phyloP scores from a whole-genome alignment of 495 filamentous ascomycete species.

The Alectoria sarmentosa region DNA sequence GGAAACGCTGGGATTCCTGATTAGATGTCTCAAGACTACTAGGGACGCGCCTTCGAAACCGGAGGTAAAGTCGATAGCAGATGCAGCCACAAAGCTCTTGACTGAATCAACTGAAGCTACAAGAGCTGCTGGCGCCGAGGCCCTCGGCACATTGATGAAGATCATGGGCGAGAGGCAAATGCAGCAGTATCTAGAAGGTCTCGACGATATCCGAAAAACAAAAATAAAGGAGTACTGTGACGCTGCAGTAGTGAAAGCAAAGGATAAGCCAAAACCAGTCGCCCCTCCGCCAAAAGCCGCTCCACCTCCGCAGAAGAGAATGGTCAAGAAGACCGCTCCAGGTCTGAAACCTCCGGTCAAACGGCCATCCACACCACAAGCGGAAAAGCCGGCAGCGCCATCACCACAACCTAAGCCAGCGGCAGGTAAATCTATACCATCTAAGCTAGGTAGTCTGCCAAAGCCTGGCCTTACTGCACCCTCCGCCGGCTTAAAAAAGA shows the following conservation, averaged over 20 bases:
- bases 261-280: constrained; percentile 87
- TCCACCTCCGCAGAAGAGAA: constrained; percentile 31
- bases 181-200: constrained; percentile 86
- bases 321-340: constrained; percentile 46
- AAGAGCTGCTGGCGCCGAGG: constrained; percentile 81
- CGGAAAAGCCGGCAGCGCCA: constrained; percentile 40
- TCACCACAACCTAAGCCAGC: constrained; percentile 52
- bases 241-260: constrained; percentile 88
- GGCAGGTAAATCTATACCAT: constrained; percentile 46
- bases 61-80: constrained; percentile 79
- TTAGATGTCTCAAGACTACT: constrained; percentile 79
- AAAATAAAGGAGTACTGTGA: constrained; percentile 97
- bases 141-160: constrained; percentile 94
- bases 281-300: constrained; percentile 55
- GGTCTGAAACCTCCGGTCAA: constrained; percentile 50
- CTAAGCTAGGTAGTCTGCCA: constrained; percentile 56
- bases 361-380: constrained; percentile 48
- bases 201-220: constrained; percentile 92
- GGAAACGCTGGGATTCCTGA: constrained; percentile 83
- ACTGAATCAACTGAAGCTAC: constrained; percentile 80
- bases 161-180: constrained; percentile 97
- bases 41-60: constrained; percentile 72
- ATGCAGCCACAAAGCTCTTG: constrained; percentile 78
- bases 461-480: constrained; percentile 57
- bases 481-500: constrained; percentile 62